Evolutionary conservation across 169 alveolate genomes (phyloP), one percentile per base, ranked within the genome.

Genomic region (Neospora caninum): DNA sequence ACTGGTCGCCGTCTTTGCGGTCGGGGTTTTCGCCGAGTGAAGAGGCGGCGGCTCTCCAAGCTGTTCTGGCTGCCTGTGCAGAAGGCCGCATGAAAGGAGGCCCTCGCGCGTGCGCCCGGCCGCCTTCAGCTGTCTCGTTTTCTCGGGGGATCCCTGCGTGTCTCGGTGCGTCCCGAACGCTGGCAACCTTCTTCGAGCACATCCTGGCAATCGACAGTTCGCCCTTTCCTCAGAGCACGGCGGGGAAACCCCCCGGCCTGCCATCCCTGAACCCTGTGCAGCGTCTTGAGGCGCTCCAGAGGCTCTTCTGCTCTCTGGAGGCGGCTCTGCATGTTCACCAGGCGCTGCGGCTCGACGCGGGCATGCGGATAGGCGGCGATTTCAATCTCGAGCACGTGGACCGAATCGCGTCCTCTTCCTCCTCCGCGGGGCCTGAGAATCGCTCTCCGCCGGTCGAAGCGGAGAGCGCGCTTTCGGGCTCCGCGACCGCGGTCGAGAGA

Each of bases 311-410:
- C 31, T 64, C 73, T 4, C 73, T 64, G n/a, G 20, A 9, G 34
- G 73, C 73, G 31, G 73, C 73, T 9, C 73, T 64, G 31, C 73
- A 64, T 27, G 73, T 22, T 64, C 73, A 64, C 73, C 73, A 64
- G 73, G 73, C 73, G 73, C 73, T 64, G 31, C 73, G 73, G n/a
- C 73, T 64, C 73, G 73, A 64, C 34, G 73, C 73, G 34, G 73
- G 73, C 73, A 64, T 64, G 73, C 73, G 73, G 7, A 27, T 64
- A 9, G 73, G 73, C 73, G 73, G 73, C 4, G n/a, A 9, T 27
- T 64, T 64, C 73, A 13, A 4, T 29, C 34, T 4, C 0, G 73
- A 64, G n/a, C 31, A 7, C 4, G 34, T 64, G 34, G 73, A 64
- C 34, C 31, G 7, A 27, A 64, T 6, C 20, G 73, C 7, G 34